Evolutionary conservation across 2,329 filamentous ascomycete genomes (phyloP), one percentile per base, ranked within the genome.

Genomic region (Achaetomium macrosporum): DNA sequence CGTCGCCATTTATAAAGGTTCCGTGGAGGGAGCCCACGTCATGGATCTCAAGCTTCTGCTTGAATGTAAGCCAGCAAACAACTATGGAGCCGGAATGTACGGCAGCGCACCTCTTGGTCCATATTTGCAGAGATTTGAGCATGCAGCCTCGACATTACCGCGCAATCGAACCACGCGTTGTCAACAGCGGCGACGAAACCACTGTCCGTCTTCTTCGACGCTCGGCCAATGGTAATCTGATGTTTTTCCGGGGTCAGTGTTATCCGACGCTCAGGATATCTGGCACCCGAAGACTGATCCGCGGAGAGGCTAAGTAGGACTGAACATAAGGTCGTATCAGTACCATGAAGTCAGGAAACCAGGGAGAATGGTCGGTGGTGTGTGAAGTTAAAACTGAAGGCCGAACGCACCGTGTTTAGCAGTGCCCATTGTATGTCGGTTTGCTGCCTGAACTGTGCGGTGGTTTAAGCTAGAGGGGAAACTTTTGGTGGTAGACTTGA

Each of bases 71-170:
- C 67, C 55, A 66, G 58, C 12, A 5, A 8, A 8, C 13, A 8
- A 33, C 41, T 42, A 45, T 37, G 43, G 1, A 20, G 13, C 20
- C n/a, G 3, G 35, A 19, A 20, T 13, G 11, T 25, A 8, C 20
- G 12, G 9, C 43, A 33, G 51, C 69, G 53, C 67, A 80, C 80
- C 65, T 75, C 71, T 7, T 65, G 61, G 2, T 73, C 65, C 10
- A 72, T 60, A 45, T 77, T 69, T 5, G 76, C 71, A 15, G 63
- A 59, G 5, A 85, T 63, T 41, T 77, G 68, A 15, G 85, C 87
- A 68, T 90, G 86, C 11, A 79, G 66, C 42, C 86, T 76, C 20
- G 85, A 88, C 74, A 90, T 85, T 35, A 89, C 85, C 0, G 85
- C 81, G 52, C 81, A 85, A 58, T 88, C 79, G 54, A 88, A 85